These are phyloP conservation scores for Phascolomyces articulosus DNA, from an alignment of 371 early-diverging fungal species.

Conservation along the genomic window DNA sequence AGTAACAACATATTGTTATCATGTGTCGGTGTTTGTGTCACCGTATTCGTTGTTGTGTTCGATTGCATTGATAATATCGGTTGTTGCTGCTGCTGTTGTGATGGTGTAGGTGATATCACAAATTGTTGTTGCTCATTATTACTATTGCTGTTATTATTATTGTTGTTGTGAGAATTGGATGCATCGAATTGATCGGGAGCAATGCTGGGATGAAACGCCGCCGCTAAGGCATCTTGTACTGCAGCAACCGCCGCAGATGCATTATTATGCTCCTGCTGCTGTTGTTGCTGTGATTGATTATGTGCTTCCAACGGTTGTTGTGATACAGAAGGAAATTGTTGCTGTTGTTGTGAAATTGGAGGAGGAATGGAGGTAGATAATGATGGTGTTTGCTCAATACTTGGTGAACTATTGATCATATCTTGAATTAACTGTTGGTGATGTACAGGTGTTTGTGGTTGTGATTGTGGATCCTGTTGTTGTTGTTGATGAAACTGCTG, in stretches of 20 bases:
- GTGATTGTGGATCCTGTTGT: neutral
- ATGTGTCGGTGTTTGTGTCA: neutral
- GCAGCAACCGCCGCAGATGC: neutral
- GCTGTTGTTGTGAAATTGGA: neutral
- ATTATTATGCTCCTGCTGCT: neutral
- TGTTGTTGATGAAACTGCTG: neutral
- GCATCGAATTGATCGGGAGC: neutral
- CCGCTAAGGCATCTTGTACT: neutral
- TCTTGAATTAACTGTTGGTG: constrained; percentile 1
- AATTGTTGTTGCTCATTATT: too few relatives aligned
- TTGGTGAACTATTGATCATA: constrained; percentile 1
- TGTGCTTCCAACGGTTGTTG: neutral
- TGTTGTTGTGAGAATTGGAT: neutral
- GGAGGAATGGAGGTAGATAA: neutral
- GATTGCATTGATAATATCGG: too few relatives aligned
- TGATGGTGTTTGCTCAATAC: neutral
- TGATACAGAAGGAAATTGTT: too few relatives aligned
- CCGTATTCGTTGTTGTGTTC: too few relatives aligned
- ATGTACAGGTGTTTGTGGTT: neutral
- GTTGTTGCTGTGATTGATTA: neutral
- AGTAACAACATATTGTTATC: neutral
- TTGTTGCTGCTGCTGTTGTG: too few relatives aligned
- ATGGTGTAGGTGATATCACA: too few relatives aligned
- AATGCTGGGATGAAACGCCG: neutral
- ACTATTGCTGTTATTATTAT: neutral